Conservation (phyloP, 2,329 filamentous ascomycete genomes). For the Neofusicoccum ribis region DNA sequence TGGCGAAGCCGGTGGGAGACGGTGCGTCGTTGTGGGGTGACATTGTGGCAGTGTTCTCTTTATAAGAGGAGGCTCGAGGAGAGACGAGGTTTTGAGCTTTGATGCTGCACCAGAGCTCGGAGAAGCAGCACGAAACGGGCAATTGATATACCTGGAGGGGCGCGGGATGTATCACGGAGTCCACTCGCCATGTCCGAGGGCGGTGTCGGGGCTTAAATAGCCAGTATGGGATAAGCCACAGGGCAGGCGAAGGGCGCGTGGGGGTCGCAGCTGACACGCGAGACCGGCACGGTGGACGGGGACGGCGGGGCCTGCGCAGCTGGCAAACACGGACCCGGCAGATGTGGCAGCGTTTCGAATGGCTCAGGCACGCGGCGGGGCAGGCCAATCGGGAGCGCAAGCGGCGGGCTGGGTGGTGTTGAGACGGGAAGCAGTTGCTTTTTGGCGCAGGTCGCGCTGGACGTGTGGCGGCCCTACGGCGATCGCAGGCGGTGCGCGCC, state of each 20-base stretch:
- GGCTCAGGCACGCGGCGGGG: neutral
- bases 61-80: neutral
- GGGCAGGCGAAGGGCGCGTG: neutral
- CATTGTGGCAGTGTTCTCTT: slow-evolving; percentile 25
- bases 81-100: neutral
- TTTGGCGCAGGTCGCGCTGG: neutral
- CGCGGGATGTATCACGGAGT: neutral
- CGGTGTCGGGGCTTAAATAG: neutral
- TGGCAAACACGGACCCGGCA: neutral
- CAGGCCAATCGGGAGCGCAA: neutral
- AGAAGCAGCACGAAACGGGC: neutral
- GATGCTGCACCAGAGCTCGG: neutral
- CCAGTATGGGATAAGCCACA: neutral
- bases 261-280: neutral
- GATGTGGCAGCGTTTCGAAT: neutral
- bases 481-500: neutral
- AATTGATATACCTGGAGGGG: neutral
- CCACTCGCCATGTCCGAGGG: neutral
- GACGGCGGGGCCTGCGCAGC: neutral
- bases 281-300: neutral
- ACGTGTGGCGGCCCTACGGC: neutral
- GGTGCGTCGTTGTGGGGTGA: slow-evolving; percentile 43
- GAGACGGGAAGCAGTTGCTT: slow-evolving; percentile 2
- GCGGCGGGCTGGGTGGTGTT: neutral
- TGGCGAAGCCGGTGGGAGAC: slow-evolving; percentile 35